phyloP scores from a whole-genome alignment of 1,284 basidiomycete genomes.

The Inonotus hispidus region DNA sequence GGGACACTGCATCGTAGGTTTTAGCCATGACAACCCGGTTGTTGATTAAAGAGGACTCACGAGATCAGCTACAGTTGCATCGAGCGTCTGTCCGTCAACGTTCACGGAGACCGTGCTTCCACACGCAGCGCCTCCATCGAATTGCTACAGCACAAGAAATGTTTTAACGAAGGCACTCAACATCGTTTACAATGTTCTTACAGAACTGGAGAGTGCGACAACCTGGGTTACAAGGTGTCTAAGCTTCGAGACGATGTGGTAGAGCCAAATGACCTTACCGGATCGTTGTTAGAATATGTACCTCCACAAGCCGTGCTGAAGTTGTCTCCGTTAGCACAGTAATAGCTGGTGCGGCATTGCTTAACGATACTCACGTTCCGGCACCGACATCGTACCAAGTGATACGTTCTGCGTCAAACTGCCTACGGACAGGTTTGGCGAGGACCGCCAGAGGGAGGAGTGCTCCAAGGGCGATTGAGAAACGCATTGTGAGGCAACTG shows the following conservation, averaged over 20 bases:
- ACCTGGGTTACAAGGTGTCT: neutral
- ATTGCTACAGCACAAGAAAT: neutral
- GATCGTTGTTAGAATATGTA: neutral
- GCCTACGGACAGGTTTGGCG: neutral
- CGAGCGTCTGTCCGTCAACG: neutral
- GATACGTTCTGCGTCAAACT: neutral
- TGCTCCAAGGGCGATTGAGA: neutral
- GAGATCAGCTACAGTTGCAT: neutral
- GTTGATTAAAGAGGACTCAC: neutral
- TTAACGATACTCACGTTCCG: neutral
- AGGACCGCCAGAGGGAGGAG: neutral
- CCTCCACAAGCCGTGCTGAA: neutral
- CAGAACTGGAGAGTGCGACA: neutral
- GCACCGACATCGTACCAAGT: neutral
- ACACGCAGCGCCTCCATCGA: neutral
- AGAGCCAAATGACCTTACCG: neutral
- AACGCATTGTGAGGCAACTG: neutral
- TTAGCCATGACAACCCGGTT: neutral
- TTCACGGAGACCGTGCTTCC: neutral
- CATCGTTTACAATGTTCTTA: too few relatives aligned
- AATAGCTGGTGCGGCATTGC: neutral
- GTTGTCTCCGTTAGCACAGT: neutral
- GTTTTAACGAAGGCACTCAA: too few relatives aligned
- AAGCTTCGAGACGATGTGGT: neutral
- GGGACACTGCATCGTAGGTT: constrained; percentile 45